Base-by-base conservation (phyloP, 306 rosid genomes). In the Ochetophila trinervis region DNA sequence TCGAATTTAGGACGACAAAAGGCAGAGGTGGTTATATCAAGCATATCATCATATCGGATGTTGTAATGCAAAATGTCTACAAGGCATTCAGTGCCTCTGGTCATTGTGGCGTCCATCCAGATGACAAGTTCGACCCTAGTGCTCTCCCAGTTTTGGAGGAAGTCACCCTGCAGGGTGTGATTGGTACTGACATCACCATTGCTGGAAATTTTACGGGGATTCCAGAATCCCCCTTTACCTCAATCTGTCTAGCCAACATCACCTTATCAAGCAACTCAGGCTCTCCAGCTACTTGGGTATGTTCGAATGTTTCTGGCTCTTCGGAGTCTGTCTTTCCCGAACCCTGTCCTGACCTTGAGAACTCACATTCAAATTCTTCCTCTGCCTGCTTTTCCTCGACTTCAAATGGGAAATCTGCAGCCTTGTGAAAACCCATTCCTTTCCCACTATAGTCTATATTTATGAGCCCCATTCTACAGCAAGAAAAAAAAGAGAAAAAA, bases 11-110 rank as follows among this genome's bases (percentile, higher is more conserved):
- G 74, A 93, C 98, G 23, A 78, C 83, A 6, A 79, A 67, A 59
- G 98, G 98, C 0, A 83, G 98, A 80, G 98, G 98, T 24, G 98
- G 97, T 56, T 89, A 85, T 52, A 87, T 93, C 49, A 76, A 79
- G 63, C 77, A 80, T 47, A 80, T 89, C n/a, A 49, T 79, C 9
- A 73, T 93, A 50, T 80, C 97, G 17, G 80, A 82, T 57, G 68
- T 84, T 50, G 74, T 70, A 80, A 80, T 93, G 84, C 73, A 75
- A 53, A 82, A 79, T 75, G 69, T 87, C 48, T 49, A 71, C 60
- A 42, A 60, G 42, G 93, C 89, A 40, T 78, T 92, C 37, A 68
- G 81, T 16, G 98, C 98, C 66, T 85, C 72, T 6, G 97, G 94
- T 35, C 72, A 87, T 49, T 87, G 80, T 57, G 95, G 91, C 5